Conservation (phyloP, 306 rosid species). For the Clitoria ternatea region DNA sequence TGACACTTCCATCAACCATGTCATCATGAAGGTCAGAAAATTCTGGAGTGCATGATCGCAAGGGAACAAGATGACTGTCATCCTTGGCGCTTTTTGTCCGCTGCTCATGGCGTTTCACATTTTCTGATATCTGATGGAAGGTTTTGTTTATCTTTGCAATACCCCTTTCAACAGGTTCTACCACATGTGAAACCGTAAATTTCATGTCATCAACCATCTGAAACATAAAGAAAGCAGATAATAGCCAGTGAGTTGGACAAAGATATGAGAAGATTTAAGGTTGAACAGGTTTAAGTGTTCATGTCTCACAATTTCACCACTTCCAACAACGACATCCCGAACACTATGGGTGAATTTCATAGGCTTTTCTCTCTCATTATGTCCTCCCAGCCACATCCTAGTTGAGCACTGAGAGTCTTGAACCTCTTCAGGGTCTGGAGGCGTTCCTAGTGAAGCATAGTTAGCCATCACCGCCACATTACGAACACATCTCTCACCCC, state of each 20-base stretch:
- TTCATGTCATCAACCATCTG: constrained; percentile 92
- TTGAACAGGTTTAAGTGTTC: background rate
- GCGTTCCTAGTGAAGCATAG: constrained; percentile 66
- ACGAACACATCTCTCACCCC: constrained; percentile 84
- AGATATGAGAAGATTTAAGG: background rate
- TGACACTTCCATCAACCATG: constrained; percentile 55
- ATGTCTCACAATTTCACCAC: constrained; percentile 73
- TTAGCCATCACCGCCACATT: constrained; percentile 80
- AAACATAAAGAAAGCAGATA: background rate
- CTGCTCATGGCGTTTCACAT: constrained; percentile 68
- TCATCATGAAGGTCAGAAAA: constrained; percentile 48
- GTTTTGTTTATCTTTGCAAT: constrained; percentile 65
- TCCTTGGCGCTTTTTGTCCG: constrained; percentile 57
- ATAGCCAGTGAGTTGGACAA: background rate
- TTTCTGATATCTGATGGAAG: constrained; percentile 74
- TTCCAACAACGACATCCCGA: constrained; percentile 76
- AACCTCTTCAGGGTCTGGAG: constrained; percentile 80
- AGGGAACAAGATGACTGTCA: constrained; percentile 55
- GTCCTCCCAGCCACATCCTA: constrained; percentile 45
- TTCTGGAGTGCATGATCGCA: constrained; percentile 55
- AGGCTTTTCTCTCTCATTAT: constrained; percentile 55
- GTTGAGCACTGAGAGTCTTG: constrained; percentile 65
- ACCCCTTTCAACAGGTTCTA: constrained; percentile 82
- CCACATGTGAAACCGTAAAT: constrained; percentile 74
- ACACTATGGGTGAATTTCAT: constrained; percentile 69